phyloP scores from a whole-genome alignment of 2,329 filamentous ascomycete species.

The Botrytis squamosa region DNA sequence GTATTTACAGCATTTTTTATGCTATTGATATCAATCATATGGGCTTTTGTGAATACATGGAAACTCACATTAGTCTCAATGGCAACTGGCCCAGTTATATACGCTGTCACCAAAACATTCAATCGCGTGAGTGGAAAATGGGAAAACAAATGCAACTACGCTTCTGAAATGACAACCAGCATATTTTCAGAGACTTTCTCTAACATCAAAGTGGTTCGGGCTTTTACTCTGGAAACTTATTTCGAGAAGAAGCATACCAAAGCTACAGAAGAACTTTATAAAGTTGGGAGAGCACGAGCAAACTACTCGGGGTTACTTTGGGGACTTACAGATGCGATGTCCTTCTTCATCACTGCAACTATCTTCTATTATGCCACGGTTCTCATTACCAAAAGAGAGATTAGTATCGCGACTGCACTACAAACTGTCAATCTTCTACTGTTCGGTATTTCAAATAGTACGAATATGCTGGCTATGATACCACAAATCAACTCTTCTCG shows the following conservation, averaged over 20 bases:
- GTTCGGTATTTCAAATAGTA: constrained; percentile 75
- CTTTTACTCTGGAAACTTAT: constrained; percentile 69
- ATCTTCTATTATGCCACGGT: constrained; percentile 80
- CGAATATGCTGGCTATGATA: constrained; percentile 68
- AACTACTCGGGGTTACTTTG: constrained; percentile 68
- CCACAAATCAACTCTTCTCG: constrained; percentile 77
- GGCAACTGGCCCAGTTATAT: constrained; percentile 64
- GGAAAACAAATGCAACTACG: constrained; percentile 67
- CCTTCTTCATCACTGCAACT: constrained; percentile 70
- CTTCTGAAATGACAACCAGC: constrained; percentile 57
- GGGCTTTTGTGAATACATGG: constrained; percentile 76
- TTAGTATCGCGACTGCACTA: constrained; percentile 59
- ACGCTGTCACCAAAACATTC: constrained; percentile 64
- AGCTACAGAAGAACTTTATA: constrained; percentile 53
- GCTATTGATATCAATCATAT: constrained; percentile 65
- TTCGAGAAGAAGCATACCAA: constrained; percentile 64
- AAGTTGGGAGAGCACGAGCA: constrained; percentile 64
- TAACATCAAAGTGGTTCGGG: constrained; percentile 76
- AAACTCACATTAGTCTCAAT: constrained; percentile 76
- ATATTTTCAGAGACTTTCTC: constrained; percentile 73
- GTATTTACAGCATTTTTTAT: constrained; percentile 66
- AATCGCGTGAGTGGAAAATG: constrained; percentile 65
- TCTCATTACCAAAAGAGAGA: constrained; percentile 54
- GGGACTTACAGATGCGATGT: constrained; percentile 72
- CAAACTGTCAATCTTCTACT: constrained; percentile 79